A percentile compares a stretch with the other conserved stretches of the same genome.
phyloP scores from a whole-genome alignment of 176 grass and related monocot species.

The Zea luxurians region DNA sequence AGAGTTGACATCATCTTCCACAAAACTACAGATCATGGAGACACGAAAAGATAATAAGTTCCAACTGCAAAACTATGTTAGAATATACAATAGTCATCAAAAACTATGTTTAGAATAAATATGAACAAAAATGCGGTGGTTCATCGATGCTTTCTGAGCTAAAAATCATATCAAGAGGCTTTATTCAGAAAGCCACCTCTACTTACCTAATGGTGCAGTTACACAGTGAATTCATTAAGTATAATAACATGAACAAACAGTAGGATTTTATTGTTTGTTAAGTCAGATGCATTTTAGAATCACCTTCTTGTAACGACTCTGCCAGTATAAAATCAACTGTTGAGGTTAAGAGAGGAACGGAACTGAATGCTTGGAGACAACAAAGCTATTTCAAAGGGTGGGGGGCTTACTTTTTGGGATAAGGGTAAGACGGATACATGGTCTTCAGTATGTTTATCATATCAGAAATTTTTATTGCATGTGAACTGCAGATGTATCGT shows the following conservation, averaged over 20 bases:
- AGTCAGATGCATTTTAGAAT: no score
- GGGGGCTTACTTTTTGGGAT: conserved; percentile 46
- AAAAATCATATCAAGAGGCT: not conserved
- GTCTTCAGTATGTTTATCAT: conserved; percentile 46
- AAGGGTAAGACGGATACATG: conserved; percentile 39
- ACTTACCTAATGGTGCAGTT: not conserved
- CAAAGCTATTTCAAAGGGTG: not conserved
- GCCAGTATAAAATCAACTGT: not conserved
- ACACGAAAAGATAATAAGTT: conserved; percentile 5
- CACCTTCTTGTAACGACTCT: no score
- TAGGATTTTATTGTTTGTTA: no score
- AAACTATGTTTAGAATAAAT: no score
- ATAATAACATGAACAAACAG: not conserved
- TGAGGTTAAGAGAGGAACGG: no score
- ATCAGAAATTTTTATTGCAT: conserved; percentile 39
- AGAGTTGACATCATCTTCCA: conserved; percentile 31
- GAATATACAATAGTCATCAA: not conserved
- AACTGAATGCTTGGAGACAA: not conserved
- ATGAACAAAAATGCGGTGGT: not conserved
- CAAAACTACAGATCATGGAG: conserved; percentile 34
- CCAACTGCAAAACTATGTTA: not conserved
- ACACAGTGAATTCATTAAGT: not conserved
- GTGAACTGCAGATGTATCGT: conserved; percentile 43
- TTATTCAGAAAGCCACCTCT: not conserved
- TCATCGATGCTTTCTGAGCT: not conserved